Base-by-base conservation (phyloP, 2,329 filamentous ascomycete genomes). In the Sporothrix protearum region DNA sequence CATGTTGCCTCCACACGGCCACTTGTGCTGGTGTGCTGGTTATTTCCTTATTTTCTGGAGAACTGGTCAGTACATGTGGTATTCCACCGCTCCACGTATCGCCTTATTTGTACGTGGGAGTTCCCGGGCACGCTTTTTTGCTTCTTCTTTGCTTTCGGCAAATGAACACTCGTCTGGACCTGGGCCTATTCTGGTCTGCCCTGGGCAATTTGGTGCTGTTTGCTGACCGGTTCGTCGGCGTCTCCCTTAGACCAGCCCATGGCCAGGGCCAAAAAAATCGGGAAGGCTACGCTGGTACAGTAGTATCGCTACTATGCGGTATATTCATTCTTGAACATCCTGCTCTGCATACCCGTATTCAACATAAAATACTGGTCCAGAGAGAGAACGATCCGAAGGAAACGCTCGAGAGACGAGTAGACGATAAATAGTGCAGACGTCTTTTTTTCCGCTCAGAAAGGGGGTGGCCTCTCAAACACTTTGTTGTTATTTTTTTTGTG, bases 61-160 rank as follows among this genome's bases (percentile, higher is more conserved):
- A 9, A 47, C 16, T 14, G 42, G 14, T 3, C 14, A 16, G 42
- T 59, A 19, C 53, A 5, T n/a, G 30, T 59, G 30, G 55, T 22
- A 59, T 59, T 42, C n/a, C 30, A 49, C 16, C 8, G n/a, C 8
- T 49, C 49, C 12, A 33, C 53, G 53, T 57, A 57, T 57, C 28
- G 53, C 57, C 57, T 66, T 16, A 39, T 33, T 39, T 66, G 61
- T 16, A 39, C 39, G 61, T 66, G 61, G 61, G 39, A 66, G 39
- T 66, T 66, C 39, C 61, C 39, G 39, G 61, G 39, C 33, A 36
- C 30, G 59, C 36, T 12, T 25, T 39, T 68, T 30, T n/a, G n/a
- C n/a, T n/a, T n/a, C n/a, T n/a, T 9, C 19, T 10, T 53, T 66
- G 12, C 61, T 30, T 19, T 25, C 49, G 61, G 42, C 42, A 66